A percentile compares a stretch with the other conserved stretches of the same genome.
phyloP scores from a whole-genome alignment of 441 rosid genomes.

The Sinapis alba region DNA sequence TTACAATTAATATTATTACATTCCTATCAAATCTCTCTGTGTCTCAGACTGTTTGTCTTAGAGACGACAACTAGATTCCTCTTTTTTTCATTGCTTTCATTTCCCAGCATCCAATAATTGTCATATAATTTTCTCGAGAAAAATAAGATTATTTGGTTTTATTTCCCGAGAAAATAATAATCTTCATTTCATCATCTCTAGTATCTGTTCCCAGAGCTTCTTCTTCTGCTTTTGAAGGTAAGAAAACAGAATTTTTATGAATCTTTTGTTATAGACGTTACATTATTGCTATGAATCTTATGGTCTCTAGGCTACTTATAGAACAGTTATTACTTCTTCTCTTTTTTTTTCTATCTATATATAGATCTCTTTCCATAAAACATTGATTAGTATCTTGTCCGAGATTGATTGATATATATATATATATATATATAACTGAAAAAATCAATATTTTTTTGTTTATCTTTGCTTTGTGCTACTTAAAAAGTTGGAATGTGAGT shows the following conservation, averaged over 20 bases:
- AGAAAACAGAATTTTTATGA: not conserved
- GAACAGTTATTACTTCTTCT: conserved; percentile 9
- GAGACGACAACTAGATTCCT: conserved; percentile 35
- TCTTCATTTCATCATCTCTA: conserved; percentile 18
- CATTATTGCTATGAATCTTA: not conserved
- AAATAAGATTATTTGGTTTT: not conserved
- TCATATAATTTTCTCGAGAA: conserved; percentile 15
- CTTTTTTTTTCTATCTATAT: not conserved
- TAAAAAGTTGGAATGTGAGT: conserved; percentile 14
- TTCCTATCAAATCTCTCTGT: conserved; percentile 28
- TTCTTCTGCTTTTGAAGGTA: conserved; percentile 30
- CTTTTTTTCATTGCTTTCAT: not conserved
- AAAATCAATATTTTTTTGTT: not conserved
- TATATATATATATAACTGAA: not conserved
- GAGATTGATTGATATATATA: not conserved
- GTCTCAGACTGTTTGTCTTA: conserved; percentile 31
- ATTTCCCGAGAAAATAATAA: conserved; percentile 13
- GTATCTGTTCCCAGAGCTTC: conserved; percentile 13
- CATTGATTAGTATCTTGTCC: conserved; percentile 12
- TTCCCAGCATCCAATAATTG: conserved; percentile 28
- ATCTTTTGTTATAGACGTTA: not conserved
- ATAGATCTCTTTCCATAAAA: conserved; percentile 13
- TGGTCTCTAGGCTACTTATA: conserved; percentile 12
- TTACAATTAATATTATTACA: conserved; percentile 2
- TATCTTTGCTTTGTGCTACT: not conserved